These are phyloP conservation scores for Arthrobotrys megalospora DNA, from an alignment of 2,329 filamentous ascomycete genomes.

Conservation along the genomic window DNA sequence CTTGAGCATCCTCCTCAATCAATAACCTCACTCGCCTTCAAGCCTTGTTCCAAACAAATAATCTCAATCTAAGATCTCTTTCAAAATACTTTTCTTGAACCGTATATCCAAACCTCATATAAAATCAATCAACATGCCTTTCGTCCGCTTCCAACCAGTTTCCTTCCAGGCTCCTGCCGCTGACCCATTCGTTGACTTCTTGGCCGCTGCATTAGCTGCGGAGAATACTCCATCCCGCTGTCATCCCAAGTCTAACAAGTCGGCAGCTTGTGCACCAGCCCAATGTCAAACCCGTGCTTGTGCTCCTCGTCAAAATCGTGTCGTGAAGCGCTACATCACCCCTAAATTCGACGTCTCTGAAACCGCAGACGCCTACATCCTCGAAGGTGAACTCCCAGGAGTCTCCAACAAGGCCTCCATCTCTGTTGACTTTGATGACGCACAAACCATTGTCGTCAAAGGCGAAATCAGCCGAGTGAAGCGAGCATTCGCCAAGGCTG, in stretches of 20 bases:
- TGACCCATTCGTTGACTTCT: constrained; percentile 51
- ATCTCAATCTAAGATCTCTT: constrained; percentile 2
- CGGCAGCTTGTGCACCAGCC: constrained; percentile 36
- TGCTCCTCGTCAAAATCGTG: constrained; percentile 38
- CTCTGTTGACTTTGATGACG: constrained; percentile 83
- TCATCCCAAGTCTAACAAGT: constrained; percentile 11
- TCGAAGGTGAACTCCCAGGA: constrained; percentile 84
- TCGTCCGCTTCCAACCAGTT: constrained; percentile 51
- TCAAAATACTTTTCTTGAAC: constrained; percentile 36
- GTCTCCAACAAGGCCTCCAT: constrained; percentile 79
- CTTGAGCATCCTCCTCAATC: constrained; percentile 14
- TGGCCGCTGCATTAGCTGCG: constrained; percentile 46
- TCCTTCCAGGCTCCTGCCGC: constrained; percentile 37
- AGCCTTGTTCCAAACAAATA: constrained; percentile 4
- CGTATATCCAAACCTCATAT: constrained; percentile 28
- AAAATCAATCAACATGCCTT: constrained; percentile 53
- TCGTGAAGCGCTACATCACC: constrained; percentile 48
- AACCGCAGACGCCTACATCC: constrained; percentile 77
- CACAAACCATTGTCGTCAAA: constrained; percentile 79
- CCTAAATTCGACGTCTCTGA: constrained; percentile 81
- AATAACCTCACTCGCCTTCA: not conserved
- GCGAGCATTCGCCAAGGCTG: constrained; percentile 71
- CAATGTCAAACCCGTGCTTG: constrained; percentile 50
- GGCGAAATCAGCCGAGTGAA: constrained; percentile 78
- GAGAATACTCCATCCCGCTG: constrained; percentile 27